Evolutionary conservation across 805 yeast species (phyloP).

Genomic region (Ogataea salicorniae): DNA sequence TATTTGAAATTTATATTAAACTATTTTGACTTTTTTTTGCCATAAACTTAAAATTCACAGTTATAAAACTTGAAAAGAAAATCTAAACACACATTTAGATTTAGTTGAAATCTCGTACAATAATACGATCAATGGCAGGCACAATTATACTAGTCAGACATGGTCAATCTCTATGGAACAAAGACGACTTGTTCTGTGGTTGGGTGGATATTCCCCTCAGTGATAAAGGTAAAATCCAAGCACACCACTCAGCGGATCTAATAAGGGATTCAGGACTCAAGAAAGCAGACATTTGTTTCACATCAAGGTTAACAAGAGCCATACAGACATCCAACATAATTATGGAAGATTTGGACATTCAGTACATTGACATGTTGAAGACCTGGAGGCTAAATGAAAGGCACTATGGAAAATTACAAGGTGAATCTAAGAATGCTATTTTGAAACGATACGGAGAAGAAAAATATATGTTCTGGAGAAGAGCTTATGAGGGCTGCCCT

Average conservation of each 20-base stretch:
- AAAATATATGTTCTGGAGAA: slow-evolving; percentile 72
- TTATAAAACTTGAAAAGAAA: no score
- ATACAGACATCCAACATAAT: slow-evolving; percentile 70
- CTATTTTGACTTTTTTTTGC: no score
- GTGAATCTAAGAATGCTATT: slow-evolving; percentile 65
- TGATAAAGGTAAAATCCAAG: slow-evolving; percentile 63
- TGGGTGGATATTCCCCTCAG: slow-evolving; percentile 78
- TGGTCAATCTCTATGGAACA: slow-evolving; percentile 80
- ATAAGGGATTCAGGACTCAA: slow-evolving; percentile 39
- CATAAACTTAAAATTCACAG: no score
- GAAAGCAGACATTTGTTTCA: slow-evolving; percentile 56
- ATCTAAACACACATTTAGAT: no score
- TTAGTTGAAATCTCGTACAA: no score
- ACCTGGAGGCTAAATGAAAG: slow-evolving; percentile 81
- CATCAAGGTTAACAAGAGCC: slow-evolving; percentile 70
- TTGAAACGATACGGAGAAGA: slow-evolving; percentile 63
- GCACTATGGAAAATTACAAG: slow-evolving; percentile 81
- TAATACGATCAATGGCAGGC: slow-evolving; percentile 14
- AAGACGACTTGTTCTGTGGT: slow-evolving; percentile 73
- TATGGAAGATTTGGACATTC: slow-evolving; percentile 47
- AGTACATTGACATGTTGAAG: slow-evolving; percentile 48
- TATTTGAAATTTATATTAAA: no score
- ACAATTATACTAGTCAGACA: slow-evolving; percentile 62
- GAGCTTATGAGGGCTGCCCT: slow-evolving; percentile 74
- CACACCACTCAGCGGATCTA: slow-evolving; percentile 56